These are phyloP conservation scores for Citropsis articulata DNA, from an alignment of 345 rosid genomes.

Conservation along the genomic window DNA sequence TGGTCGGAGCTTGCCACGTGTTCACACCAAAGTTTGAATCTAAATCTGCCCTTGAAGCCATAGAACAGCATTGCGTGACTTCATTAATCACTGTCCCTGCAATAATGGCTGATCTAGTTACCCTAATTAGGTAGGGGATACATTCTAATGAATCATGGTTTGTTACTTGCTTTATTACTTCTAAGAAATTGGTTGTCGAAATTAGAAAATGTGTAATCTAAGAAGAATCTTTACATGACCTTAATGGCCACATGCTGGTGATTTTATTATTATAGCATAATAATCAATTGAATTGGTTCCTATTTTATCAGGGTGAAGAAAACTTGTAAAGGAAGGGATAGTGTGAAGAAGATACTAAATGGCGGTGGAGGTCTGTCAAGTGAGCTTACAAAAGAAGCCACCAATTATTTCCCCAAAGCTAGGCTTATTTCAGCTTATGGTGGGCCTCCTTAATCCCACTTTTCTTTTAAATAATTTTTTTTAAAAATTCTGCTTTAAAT, in stretches of 20 bases:
- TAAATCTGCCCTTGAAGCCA: conserved; percentile 43
- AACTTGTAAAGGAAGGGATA: conserved; percentile 36
- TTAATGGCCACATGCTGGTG: neutral
- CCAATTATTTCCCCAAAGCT: conserved; percentile 53
- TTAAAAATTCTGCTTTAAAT: conserved; percentile 2
- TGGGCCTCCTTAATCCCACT: conserved; percentile 25
- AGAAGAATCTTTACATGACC: neutral
- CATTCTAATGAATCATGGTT: neutral
- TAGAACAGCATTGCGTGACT: conserved; percentile 59
- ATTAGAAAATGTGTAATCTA: neutral
- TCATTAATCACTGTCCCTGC: conserved; percentile 80
- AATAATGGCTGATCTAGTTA: conserved; percentile 66
- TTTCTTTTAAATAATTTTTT: neutral
- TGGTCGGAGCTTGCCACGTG: conserved; percentile 82
- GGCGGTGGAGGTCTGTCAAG: conserved; percentile 81
- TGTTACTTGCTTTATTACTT: neutral
- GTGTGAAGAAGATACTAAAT: conserved; percentile 66
- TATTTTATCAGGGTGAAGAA: conserved; percentile 36
- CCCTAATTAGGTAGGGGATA: conserved; percentile 43
- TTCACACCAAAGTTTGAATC: conserved; percentile 78
- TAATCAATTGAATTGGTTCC: conserved; percentile 9
- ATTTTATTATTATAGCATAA: neutral
- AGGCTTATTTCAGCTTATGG: conserved; percentile 80
- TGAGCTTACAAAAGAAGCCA: conserved; percentile 46
- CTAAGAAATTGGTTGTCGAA: neutral